Evolutionary conservation across 495 filamentous ascomycete genomes (phyloP), one percentile per base, ranked within the genome.

Genomic region (Trichocladium uniseriatum): DNA sequence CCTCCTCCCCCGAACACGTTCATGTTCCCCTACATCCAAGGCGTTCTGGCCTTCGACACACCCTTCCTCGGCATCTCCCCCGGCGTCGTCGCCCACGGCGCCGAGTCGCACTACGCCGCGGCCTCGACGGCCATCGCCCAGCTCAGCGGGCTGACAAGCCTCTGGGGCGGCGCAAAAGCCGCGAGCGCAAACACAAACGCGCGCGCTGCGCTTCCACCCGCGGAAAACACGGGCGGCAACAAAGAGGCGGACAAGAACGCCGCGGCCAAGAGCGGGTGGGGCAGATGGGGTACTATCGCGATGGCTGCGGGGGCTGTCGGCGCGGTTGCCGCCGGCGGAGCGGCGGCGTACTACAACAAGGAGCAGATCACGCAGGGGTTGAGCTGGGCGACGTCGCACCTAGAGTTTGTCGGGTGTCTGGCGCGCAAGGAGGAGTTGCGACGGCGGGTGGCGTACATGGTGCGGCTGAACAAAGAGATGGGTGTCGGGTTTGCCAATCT

Each of bases 391-490:
- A 80, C 82, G 9, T 88, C 84, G 14, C 94, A 98, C 69, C 80
- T 98, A n/a, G 89, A 90, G 62, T 98, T 98, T 56, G 83, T 97
- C 2, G 89, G 90, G 1, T 91, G 86, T 59, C 75, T 98, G 3
- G 81, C 84, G 50, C 80, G 87, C 19, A 77, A 76, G 8, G 79
- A 86, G 45, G 90, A 95, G 54, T 66, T 97, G 28, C 77, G 79
- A 37, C 72, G 75, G 50, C 79, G 92, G 5, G 69, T 94, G 19
- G 63, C 62, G 13, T 68, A 65, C 45, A 70, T 88, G 60, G 69
- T 76, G 13, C 66, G 68, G n/a, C 64, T 90, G 9, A 71, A 79
- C 32, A 60, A 61, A 22, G 68, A 74, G 45, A 65, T 76, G 0
- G 64, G 72, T 7, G 75, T 94, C 27, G 81, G 84, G 3, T 91